Evolutionary conservation across 106 monocot species (phyloP).

Genomic region (Iris macrosiphon): DNA sequence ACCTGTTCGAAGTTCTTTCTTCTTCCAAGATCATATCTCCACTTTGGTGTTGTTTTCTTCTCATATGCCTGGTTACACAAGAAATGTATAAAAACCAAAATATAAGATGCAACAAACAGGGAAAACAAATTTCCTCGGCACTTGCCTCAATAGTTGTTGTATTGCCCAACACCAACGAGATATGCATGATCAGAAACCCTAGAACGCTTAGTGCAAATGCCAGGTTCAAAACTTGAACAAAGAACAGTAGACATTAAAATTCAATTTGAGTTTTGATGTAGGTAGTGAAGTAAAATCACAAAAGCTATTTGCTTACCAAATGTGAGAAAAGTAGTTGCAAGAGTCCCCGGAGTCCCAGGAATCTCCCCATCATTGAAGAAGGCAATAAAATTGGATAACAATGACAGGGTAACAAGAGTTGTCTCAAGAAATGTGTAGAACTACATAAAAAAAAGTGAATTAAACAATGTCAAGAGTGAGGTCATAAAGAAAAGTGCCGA

Average conservation of each 20-base stretch:
- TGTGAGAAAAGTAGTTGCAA: slow-evolving; percentile 94
- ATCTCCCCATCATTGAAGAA: slow-evolving; percentile 93
- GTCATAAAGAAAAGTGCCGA: no score
- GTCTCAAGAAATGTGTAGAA: slow-evolving; percentile 98
- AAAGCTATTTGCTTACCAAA: slow-evolving; percentile 58
- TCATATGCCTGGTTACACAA: slow-evolving; percentile 73
- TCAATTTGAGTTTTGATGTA: neutral
- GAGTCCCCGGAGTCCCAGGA: slow-evolving; percentile 81
- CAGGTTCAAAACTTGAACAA: slow-evolving; percentile 74
- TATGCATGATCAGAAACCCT: slow-evolving; percentile 98
- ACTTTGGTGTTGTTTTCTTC: slow-evolving; percentile 89
- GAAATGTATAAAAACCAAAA: neutral
- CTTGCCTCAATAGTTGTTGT: slow-evolving; percentile 97
- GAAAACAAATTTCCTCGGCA: slow-evolving; percentile 1
- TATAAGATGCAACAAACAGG: neutral
- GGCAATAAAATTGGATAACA: slow-evolving; percentile 82
- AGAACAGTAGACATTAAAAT: neutral
- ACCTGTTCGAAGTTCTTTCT: slow-evolving; percentile 97
- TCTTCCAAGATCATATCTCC: slow-evolving; percentile 87
- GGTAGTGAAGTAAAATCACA: neutral
- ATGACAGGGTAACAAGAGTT: slow-evolving; percentile 72
- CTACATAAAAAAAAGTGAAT: slow-evolving; percentile 51
- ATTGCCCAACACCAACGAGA: slow-evolving; percentile 79
- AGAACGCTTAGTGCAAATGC: slow-evolving; percentile 92
- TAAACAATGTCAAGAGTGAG: no score